Percentiles rank a stretch among this genome's conserved stretches.
Conservation (phyloP, 2,329 filamentous ascomycete species). For the Pseudogymnoascus sp. region DNA sequence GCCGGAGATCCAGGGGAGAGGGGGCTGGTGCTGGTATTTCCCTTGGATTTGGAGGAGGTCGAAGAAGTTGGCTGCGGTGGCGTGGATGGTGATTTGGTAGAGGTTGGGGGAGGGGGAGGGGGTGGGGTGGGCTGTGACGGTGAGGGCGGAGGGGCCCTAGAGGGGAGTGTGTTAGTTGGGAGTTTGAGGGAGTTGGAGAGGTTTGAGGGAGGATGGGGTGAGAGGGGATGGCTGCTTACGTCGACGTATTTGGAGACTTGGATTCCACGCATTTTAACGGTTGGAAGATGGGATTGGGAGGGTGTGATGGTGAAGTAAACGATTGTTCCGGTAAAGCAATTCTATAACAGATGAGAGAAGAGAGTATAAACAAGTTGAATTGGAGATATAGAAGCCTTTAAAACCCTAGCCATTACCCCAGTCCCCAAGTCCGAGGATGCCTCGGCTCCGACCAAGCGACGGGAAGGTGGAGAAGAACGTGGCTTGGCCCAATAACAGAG, state of each 20-base stretch:
- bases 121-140: slow-evolving; percentile 65
- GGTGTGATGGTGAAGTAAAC: background rate
- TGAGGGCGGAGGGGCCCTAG: slow-evolving; percentile 71
- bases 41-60: slow-evolving; percentile 91
- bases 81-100: slow-evolving; percentile 82
- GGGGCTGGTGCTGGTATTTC: slow-evolving; percentile 89
- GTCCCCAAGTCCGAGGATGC: background rate
- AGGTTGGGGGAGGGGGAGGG: slow-evolving; percentile 63
- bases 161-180: background rate
- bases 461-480: background rate
- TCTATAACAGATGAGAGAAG: background rate
- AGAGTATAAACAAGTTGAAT: background rate
- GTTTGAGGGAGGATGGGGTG: slow-evolving; percentile 14
- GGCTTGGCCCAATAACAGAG: background rate
- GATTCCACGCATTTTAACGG: slow-evolving; percentile 58
- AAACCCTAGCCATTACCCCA: background rate
- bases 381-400: background rate
- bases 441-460: background rate
- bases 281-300: background rate
- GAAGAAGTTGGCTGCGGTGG: slow-evolving; percentile 91
- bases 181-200: background rate
- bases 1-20: slow-evolving; percentile 77
- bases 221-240: slow-evolving; percentile 35
- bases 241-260: slow-evolving; percentile 68
- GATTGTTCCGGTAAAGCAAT: background rate